These are phyloP conservation scores for Ilyonectria destructans DNA, from an alignment of 2,329 filamentous ascomycete genomes.

Conservation along the genomic window DNA sequence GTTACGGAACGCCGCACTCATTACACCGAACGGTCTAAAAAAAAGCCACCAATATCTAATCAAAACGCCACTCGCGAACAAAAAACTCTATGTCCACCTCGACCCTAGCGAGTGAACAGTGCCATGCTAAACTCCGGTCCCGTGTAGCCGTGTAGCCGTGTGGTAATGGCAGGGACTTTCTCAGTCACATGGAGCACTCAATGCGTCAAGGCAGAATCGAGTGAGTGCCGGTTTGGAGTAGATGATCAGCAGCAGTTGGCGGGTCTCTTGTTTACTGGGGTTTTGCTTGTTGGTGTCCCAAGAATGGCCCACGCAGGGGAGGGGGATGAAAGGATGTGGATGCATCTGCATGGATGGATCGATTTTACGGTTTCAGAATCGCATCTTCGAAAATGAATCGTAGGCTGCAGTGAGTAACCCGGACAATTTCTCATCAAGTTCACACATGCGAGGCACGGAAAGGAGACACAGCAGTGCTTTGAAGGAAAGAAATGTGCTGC, in stretches of 20 bases:
- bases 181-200: neutral
- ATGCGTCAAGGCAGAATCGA: constrained; percentile 3
- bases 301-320: constrained; percentile 14
- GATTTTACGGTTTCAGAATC: constrained; percentile 41
- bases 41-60: too few species aligned
- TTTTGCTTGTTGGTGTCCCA: neutral
- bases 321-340: constrained; percentile 14
- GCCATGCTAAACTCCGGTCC: neutral
- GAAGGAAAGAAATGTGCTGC: constrained; percentile 39
- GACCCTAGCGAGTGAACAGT: too few species aligned
- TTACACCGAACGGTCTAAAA: neutral
- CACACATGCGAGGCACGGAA: constrained; percentile 22
- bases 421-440: constrained; percentile 20
- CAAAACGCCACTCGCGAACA: too few species aligned
- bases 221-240: constrained; percentile 39
- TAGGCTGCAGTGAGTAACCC: constrained; percentile 19
- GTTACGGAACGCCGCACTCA: too few species aligned
- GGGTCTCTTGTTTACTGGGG: neutral
- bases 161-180: neutral
- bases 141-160: neutral
- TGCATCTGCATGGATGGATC: constrained; percentile 34
- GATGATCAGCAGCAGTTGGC: constrained; percentile 29
- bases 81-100: too few species aligned
- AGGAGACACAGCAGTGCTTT: neutral
- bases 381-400: constrained; percentile 8